A percentile compares a stretch with the other conserved stretches of the same genome.
phyloP scores from a whole-genome alignment of 257 asterid species.

The Leptodermis oblonga region DNA sequence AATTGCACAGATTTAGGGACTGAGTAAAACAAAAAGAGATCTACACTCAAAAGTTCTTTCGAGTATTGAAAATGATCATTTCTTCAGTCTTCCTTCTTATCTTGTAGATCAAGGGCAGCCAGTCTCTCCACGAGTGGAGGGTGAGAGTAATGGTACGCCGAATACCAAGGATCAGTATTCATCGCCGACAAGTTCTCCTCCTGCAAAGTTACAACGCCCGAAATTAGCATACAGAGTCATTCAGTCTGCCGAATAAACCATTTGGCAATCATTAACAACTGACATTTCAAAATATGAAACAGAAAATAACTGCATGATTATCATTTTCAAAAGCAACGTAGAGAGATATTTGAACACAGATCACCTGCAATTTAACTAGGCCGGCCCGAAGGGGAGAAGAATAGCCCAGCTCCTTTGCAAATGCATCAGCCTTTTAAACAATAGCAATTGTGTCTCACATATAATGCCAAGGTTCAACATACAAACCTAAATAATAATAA shows the following conservation, averaged over 20 bases:
- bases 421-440: constrained; percentile 78
- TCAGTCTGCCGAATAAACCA: background rate
- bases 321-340: background rate
- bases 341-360: constrained; percentile 11
- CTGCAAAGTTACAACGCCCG: constrained; percentile 31
- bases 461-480: background rate
- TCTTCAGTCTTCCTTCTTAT: constrained; percentile 67
- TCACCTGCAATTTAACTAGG: constrained; percentile 91
- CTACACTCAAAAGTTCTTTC: background rate
- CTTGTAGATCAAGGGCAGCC: constrained; percentile 72
- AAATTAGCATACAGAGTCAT: background rate
- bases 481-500: background rate
- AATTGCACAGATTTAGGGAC: background rate
- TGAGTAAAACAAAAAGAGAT: background rate
- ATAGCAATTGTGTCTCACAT: constrained; percentile 14
- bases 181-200: constrained; percentile 90
- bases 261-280: background rate
- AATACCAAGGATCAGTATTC: constrained; percentile 96
- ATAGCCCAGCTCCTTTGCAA: constrained; percentile 91
- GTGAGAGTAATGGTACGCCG: constrained; percentile 95
- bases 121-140: constrained; percentile 94
- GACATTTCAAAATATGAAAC: background rate
- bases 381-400: constrained; percentile 77
- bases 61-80: no score
- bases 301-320: background rate